Evolutionary conservation across 2,329 filamentous ascomycete genomes (phyloP), one percentile per base, ranked within the genome.

Genomic region (Apiospora arundinis): DNA sequence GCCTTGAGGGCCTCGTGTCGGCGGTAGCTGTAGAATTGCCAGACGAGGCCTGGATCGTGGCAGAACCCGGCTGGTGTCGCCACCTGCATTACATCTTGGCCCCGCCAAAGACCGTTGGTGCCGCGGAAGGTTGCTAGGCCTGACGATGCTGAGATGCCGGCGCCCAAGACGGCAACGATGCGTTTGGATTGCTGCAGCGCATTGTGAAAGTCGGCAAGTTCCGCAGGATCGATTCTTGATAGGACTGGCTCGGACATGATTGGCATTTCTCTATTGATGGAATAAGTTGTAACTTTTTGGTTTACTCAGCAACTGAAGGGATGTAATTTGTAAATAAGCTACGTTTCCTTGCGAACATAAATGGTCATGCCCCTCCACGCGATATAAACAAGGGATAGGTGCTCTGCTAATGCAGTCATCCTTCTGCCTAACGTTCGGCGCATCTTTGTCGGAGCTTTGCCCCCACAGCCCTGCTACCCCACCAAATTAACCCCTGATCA

Each of bases 11-110:
- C 89, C 87, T 90, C 91, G 75, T 92, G 90, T 46, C 91, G 82
- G 52, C 90, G 82, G 77, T 90, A 90, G 77, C 83, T 88, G 82
- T 92, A 92, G 78, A 92, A 92, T 74, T 92, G 90, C 91, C 91
- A 93, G n/a, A 92, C 90, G 4, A 92, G 82, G 4, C 84, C 89
- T 1, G 91, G 90, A 73, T 92, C 84, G 16, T 78, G 78, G 21
- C 83, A 78, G 76, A 92, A 93, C 1, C 90, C 91, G 69, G 87
- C 85, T 16, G 89, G 89, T 0, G 90, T 92, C 3, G 91, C 91
- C 8, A 92, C 81, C 28, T 83, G 82, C 8, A 81, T 87, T 11
- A 89, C 88, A 77, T 91, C 87, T 75, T 91, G 87, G 4, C 86
- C 88, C 72, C 89, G 83, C 91, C 91, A 93, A 25, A 92, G 81